phyloP scores from a whole-genome alignment of 2,329 filamentous ascomycete genomes.

The Beauveria asiatica region DNA sequence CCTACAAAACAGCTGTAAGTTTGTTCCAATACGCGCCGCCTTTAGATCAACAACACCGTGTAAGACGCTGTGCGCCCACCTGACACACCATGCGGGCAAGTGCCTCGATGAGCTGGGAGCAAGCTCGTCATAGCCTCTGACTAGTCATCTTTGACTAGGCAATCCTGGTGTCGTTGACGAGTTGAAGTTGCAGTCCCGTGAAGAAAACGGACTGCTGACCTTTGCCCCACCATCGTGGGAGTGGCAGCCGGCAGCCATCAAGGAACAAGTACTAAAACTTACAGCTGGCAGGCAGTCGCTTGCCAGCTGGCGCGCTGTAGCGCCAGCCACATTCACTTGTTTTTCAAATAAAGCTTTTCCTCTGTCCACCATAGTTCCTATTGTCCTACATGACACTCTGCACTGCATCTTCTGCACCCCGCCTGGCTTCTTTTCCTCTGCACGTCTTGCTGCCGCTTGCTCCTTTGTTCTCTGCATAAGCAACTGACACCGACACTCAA shows the following conservation, averaged over 20 bases:
- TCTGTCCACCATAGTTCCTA: neutral
- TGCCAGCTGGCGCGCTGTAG: neutral
- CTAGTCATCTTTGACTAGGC: neutral
- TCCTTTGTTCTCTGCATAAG: neutral
- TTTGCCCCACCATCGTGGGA: constrained; percentile 2
- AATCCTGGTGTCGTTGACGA: neutral
- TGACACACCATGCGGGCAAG: constrained; percentile 6
- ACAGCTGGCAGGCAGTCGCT: constrained; percentile 1
- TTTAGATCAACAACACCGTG: neutral
- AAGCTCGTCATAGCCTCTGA: neutral
- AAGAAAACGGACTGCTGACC: constrained; percentile 3
- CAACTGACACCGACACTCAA: neutral
- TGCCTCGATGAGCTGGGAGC: neutral
- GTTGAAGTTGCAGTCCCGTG: constrained; percentile 5
- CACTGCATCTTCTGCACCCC: neutral
- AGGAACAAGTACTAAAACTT: neutral
- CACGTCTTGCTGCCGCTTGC: neutral
- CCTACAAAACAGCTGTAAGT: constrained; percentile 3
- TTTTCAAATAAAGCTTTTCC: neutral
- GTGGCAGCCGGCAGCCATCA: neutral
- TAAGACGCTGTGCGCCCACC: constrained; percentile 9
- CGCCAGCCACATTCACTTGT: neutral
- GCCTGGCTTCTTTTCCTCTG: neutral
- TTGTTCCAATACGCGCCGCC: neutral
- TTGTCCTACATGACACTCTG: neutral